phyloP scores from a whole-genome alignment of 163 green algal genomes.

The Trebouxia gelatinosa region DNA sequence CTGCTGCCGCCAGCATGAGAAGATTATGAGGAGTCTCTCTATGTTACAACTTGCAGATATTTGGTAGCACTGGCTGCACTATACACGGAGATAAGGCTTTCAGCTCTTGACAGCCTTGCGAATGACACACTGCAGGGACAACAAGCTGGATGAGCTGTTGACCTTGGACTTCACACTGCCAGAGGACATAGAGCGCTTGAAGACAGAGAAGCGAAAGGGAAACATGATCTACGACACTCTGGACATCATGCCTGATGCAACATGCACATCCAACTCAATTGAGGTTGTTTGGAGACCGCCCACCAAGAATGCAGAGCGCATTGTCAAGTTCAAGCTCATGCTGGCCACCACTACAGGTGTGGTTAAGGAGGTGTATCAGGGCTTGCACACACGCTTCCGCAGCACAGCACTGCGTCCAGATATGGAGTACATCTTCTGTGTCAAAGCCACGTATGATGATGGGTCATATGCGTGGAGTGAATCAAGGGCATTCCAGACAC shows the following conservation, averaged over 20 bases:
- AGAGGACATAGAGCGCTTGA: conserved; percentile 75
- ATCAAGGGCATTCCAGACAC: conserved; percentile 66
- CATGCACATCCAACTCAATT: conserved; percentile 43
- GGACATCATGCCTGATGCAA: conserved; percentile 58
- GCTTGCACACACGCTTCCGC: conserved; percentile 30
- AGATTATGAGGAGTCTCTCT: too few relatives aligned
- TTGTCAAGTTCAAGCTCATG: conserved; percentile 80
- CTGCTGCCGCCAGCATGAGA: too few relatives aligned
- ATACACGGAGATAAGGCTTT: too few relatives aligned
- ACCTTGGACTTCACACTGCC: conserved; percentile 63
- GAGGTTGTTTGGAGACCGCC: conserved; percentile 61
- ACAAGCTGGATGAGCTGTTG: conserved; percentile 62
- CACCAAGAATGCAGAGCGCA: conserved; percentile 73
- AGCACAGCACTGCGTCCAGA: conserved; percentile 62
- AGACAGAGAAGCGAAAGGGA: conserved; percentile 57
- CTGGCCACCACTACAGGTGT: conserved; percentile 71
- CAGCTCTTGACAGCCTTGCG: too few relatives aligned
- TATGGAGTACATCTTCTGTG: conserved; percentile 81
- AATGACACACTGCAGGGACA: conserved; percentile 48
- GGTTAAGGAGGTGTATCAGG: conserved; percentile 69
- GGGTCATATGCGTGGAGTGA: conserved; percentile 78
- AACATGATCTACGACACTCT: conserved; percentile 43
- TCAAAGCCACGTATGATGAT: conserved; percentile 88
- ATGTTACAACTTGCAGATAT: too few relatives aligned
- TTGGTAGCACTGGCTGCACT: too few relatives aligned